Evolutionary conservation across 768 basidiomycete genomes (phyloP), one percentile per base, ranked within the genome.

Genomic region (Xerocomellus dryophilus): DNA sequence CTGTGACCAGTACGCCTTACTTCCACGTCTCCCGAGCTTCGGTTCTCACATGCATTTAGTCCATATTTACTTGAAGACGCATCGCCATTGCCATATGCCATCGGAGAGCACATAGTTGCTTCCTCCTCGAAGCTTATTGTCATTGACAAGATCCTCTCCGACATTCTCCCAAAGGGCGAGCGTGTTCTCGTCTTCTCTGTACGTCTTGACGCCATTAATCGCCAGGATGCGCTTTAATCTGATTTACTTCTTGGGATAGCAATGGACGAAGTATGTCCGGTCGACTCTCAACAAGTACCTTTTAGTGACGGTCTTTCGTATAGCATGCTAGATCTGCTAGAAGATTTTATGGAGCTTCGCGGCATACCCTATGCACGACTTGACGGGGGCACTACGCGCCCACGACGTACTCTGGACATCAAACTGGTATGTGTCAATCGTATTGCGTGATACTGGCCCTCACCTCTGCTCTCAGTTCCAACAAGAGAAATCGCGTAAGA

Each of bases 151-250:
- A 64, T 85, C 11, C 72, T 85, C 23, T 71, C 72, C 9, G 76
- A 83, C 43, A 70, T 80, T 45, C 71, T 85, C 8, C 82, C 83
- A 0, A 81, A 79, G 59, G 81, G 78, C 47, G 84, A 85, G 58
- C 74, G 78, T 31, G 83, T 86, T 15, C 73, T 90, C 18, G 83
- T 89, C 21, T 89, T 88, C 68, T 83, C 85, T 56, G 84, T 82
- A 54, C 42, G 79, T 71, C 21, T 50, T 46, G 27, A 17, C 18
- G 1, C 2, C 14, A 9, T 14, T 7, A 23, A 4, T 21, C 11
- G 14, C 18, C 21, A 41, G 7, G 15, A 29, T 31, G 35, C n/a
- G n/a, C n/a, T n/a, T n/a, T n/a, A n/a, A n/a, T n/a, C 58, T 64
- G 23, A 65, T 14, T 12, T 43, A 29, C n/a, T 5, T 23, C n/a